Evolutionary conservation across 306 rosid species (phyloP).

Genomic region (Medicago truncatula): DNA sequence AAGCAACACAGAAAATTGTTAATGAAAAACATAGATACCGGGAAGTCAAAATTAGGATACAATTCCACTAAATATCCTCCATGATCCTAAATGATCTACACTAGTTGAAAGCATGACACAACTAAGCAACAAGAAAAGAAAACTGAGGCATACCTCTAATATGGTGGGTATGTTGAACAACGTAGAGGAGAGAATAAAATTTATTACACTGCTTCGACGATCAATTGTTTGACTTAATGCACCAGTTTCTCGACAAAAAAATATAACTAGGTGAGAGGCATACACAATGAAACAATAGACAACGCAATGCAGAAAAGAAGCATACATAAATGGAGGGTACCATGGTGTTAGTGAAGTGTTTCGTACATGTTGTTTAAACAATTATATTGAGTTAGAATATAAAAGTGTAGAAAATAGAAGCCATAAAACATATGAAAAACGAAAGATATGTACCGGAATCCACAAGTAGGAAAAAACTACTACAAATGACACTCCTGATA

Average conservation of each 20-base stretch:
- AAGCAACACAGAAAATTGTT: too few relatives aligned
- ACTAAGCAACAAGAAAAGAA: conserved; percentile 31
- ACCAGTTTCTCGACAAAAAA: conserved; percentile 94
- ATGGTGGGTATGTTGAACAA: conserved; percentile 96
- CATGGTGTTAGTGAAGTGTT: too few relatives aligned
- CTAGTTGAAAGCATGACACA: conserved; percentile 26
- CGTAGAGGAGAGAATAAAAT: conserved; percentile 93
- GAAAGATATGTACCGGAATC: too few relatives aligned
- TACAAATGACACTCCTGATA: too few relatives aligned
- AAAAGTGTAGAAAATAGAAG: too few relatives aligned
- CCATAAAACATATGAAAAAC: too few relatives aligned
- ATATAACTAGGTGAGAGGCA: conserved; percentile 38
- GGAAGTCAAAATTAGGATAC: conserved; percentile 24
- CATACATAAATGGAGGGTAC: neutral
- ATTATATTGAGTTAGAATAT: too few relatives aligned
- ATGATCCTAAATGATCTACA: neutral
- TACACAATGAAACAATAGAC: conserved; percentile 28
- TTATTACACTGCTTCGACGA: conserved; percentile 97
- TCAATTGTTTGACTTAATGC: conserved; percentile 89
- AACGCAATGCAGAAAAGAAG: conserved; percentile 24
- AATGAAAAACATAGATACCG: conserved; percentile 16
- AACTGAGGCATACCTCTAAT: conserved; percentile 76
- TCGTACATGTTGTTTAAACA: too few relatives aligned
- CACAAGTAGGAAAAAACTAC: too few relatives aligned
- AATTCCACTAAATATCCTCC: conserved; percentile 22